Base-by-base conservation (phyloP, 441 rosid genomes). In the Populus tomentosa region DNA sequence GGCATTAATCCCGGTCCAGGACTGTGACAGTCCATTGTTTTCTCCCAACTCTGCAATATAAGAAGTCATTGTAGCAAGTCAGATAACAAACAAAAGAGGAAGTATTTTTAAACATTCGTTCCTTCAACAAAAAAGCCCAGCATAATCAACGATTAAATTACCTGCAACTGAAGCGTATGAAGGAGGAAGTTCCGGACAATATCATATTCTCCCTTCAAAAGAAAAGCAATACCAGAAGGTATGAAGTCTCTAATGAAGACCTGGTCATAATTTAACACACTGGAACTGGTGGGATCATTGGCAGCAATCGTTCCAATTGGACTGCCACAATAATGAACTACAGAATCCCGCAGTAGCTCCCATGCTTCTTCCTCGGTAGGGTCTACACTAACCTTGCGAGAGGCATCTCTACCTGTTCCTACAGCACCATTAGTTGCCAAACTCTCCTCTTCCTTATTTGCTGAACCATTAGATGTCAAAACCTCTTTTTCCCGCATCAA, bases 1-100 rank as follows among this genome's bases (percentile, higher is more conserved):
- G 97, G 98, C 97, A 94, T 94, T 81, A 92, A 72, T 35, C 98
- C 98, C 84, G 90, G 98, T 75, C 98, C 97, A 65, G 97, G 98
- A 76, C 98, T 94, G 75, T 94, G 85, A 70, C 93, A 94, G 75
- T 94, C 98, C 94, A 94, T 90, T 35, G 98, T 94, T 86, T 94
- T 92, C 89, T 92, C 98, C 98, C 98, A 92, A 84, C 97, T 94
- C 97, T 92, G 83, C 21, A 75, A 70, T 62, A 32, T 28, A 23
- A 64, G 32, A n/a, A 8, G 53, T 36, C 63, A 75, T 71, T 65
- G 7, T 7, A 21, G 33, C 33, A 28, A 24, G 8, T 18, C 36
- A 35, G 36, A 35, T 35, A 35, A 35, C 36, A 62, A 8, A 10
- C 20, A 20, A 62, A 62, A 62, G 10, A 10, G 24, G 10, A 62